Percentiles rank a stretch among this genome's conserved stretches.
Conservation (phyloP, 2,329 filamentous ascomycete genomes). For the Pseudophaeomoniella oleicola region DNA sequence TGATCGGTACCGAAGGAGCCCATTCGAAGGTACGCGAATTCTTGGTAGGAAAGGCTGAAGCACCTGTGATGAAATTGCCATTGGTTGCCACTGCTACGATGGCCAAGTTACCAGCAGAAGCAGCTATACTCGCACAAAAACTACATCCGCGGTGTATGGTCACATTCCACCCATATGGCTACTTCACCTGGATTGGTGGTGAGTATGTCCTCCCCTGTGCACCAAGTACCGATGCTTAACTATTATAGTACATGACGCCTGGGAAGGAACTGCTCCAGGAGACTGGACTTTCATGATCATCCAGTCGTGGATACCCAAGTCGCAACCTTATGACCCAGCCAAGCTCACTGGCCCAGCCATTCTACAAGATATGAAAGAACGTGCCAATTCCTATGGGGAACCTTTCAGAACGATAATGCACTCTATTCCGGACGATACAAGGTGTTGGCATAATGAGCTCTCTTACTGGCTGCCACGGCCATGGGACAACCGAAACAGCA, state of each 20-base stretch:
- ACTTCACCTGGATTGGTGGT: conserved; percentile 5
- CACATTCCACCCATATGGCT: conserved; percentile 5
- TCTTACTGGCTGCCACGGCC: conserved; percentile 19
- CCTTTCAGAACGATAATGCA: neutral
- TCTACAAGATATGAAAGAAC: conserved; percentile 3
- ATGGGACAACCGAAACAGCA: conserved; percentile 19
- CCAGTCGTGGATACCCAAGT: conserved; percentile 5
- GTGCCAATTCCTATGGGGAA: conserved; percentile 10
- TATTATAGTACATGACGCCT: conserved; percentile 1
- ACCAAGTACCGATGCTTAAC: neutral
- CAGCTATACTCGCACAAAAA: conserved; percentile 1
- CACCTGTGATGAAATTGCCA: conserved; percentile 3
- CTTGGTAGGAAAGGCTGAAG: conserved; percentile 5
- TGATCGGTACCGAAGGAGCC: conserved; percentile 7
- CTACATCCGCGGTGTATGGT: conserved; percentile 4
- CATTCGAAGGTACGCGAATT: conserved; percentile 6
- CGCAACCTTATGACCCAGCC: conserved; percentile 1
- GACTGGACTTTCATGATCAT: conserved; percentile 6
- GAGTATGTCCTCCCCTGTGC: neutral
- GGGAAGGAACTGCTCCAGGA: conserved; percentile 2
- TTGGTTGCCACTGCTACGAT: conserved; percentile 4
- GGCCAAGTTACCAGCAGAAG: conserved; percentile 3
- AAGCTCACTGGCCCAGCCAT: conserved; percentile 5
- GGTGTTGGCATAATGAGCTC: conserved; percentile 12
- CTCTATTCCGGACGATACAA: neutral